Evolutionary conservation across 371 early-diverging fungal species (phyloP).

Genomic region (Circinella minor): DNA sequence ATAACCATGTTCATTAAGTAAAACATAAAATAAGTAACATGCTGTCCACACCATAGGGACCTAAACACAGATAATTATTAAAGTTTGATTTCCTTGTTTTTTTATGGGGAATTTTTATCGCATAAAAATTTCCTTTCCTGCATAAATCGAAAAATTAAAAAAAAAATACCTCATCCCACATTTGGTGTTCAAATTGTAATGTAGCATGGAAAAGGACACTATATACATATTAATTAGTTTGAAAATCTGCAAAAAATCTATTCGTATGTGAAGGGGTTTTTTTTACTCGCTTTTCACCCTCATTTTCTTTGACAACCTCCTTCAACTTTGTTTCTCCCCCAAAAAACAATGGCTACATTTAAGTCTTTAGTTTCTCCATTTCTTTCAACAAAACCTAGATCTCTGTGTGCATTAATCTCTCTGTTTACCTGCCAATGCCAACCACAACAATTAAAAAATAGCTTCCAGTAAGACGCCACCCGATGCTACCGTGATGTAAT

Average conservation of each 20-base stretch:
- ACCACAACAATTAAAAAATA: constrained; percentile 50
- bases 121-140: background rate
- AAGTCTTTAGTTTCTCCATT: no score
- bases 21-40: constrained; percentile 41
- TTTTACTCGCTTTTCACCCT: background rate
- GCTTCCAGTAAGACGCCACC: constrained; percentile 37
- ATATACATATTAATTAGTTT: background rate
- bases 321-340: background rate
- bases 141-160: background rate
- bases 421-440: constrained; percentile 45
- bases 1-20: constrained; percentile 38
- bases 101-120: background rate
- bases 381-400: no score
- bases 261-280: no score
- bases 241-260: no score
- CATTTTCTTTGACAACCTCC: background rate
- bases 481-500: constrained; percentile 39
- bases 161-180: constrained; percentile 50
- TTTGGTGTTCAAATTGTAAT: constrained; percentile 45
- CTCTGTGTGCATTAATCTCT: no score
- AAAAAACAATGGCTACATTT: no score
- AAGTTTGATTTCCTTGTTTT: background rate
- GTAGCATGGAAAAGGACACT: constrained; percentile 51
- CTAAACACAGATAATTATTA: constrained; percentile 19
- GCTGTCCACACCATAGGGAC: constrained; percentile 54